Evolutionary conservation across 1,284 basidiomycete species (phyloP), one percentile per base, ranked within the genome.

Genomic region (Ceratobasidium theobromae): DNA sequence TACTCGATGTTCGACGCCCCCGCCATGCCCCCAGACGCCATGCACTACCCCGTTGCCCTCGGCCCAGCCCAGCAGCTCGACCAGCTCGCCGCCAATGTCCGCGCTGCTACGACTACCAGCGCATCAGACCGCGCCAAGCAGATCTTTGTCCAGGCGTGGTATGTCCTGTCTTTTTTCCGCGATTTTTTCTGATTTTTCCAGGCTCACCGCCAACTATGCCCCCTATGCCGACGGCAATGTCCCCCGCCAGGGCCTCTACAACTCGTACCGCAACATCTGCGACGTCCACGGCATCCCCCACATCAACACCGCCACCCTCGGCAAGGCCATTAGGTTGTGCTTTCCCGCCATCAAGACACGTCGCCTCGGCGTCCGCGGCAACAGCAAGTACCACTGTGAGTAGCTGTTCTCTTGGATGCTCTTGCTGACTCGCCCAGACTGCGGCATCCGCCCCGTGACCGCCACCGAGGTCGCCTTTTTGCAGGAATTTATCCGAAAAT

Each of bases 281-380:
- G 89, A 92, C 77, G 86, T 90, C 77, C 91, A 93, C 77, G 87
- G 88, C 57, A 91, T 94, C 71, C 90, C 90, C 68, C 91, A 94
- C 73, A 93, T 95, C 80, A 96, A 95, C 80, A 93, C 93, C 45
- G 93, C 94, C 69, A 94, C 93, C 3, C 83, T 96, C 72, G 93
- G 93, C 70, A 96, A 97, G 78, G 93, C 93, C 54, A 94, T 97
- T 73, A 83, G 93, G 69, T 84, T 91, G 66, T 93, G 91, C 76
- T 97, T 93, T 79, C 91, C 92, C 49, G 90, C 89, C 71, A 94
- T 97, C 83, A 94, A 93, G 82, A 96, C 93, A 49, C 83, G 94
- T 71, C 87, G 94, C 67, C 78, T 96, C 67, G 93, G 93, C 67
- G 92, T 93, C 66, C 81, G 93, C 75, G 93, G 93, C 65, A 94